These are phyloP conservation scores for Fusarium brachygibbosum DNA, from an alignment of 2,329 filamentous ascomycete genomes.

Conservation along the genomic window DNA sequence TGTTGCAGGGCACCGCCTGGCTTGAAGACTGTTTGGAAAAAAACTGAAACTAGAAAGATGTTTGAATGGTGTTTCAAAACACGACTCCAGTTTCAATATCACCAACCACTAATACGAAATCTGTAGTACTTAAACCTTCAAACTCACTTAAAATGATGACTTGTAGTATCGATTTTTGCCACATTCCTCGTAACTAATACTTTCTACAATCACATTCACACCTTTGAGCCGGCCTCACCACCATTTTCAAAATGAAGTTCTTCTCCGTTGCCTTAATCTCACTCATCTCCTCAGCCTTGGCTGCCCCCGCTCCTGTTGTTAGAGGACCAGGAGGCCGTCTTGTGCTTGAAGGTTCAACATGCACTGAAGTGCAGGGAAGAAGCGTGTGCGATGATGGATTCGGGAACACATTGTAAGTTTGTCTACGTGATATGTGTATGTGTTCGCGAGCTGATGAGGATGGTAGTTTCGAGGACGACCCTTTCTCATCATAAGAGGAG, in stretches of 20 bases:
- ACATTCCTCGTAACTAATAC: no score
- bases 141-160: no score
- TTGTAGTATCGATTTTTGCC: neutral
- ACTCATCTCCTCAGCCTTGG: neutral
- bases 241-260: conserved; percentile 6
- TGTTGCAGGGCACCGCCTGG: neutral
- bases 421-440: fast-evolving
- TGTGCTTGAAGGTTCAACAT: conserved; percentile 5
- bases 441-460: neutral
- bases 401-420: conserved; percentile 29
- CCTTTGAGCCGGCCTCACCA: neutral
- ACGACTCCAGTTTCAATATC: neutral
- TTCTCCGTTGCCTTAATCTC: neutral
- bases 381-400: conserved; percentile 25
- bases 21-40: neutral
- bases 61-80: conserved; percentile 1
- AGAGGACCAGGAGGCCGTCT: conserved; percentile 19
- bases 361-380: conserved; percentile 16
- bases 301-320: neutral
- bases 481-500: neutral
- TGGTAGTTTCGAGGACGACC: conserved; percentile 13
- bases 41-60: neutral
- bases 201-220: neutral
- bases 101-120: neutral
- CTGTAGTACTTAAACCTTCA: neutral